phyloP scores from a whole-genome alignment of 2,329 filamentous ascomycete genomes.

The Metarhizium rileyi region DNA sequence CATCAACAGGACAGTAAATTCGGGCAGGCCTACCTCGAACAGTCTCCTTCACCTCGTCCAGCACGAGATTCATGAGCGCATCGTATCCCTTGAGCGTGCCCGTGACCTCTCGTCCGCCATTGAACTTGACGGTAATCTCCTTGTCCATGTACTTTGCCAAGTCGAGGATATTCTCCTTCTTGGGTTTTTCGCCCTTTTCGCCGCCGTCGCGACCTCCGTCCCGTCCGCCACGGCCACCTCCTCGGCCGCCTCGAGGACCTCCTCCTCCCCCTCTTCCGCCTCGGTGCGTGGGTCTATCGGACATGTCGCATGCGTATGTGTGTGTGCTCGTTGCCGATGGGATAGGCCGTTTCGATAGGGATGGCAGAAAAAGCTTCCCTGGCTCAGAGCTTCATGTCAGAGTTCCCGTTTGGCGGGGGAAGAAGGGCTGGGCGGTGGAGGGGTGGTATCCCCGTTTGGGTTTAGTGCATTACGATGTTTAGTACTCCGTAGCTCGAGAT shows the following conservation, averaged over 20 bases:
- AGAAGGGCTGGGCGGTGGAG: conserved; percentile 1
- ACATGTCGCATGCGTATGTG: conserved; percentile 28
- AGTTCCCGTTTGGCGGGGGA: conserved; percentile 1
- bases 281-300: conserved; percentile 40
- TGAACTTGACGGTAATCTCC: conserved; percentile 91
- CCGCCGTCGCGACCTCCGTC: conserved; percentile 29
- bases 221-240: conserved; percentile 32
- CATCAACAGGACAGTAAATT: not conserved
- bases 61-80: conserved; percentile 93
- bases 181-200: conserved; percentile 62
- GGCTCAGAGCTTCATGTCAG: not conserved
- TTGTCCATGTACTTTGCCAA: conserved; percentile 96
- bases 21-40: conserved; percentile 59
- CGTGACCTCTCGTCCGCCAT: conserved; percentile 81
- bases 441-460: not conserved
- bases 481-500: no score
- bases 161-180: conserved; percentile 98
- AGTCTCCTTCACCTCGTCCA: conserved; percentile 87
- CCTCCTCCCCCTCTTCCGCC: conserved; percentile 28
- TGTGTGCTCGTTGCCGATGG: not conserved
- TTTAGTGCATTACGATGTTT: not conserved
- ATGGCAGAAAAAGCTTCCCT: not conserved
- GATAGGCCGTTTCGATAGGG: not conserved
- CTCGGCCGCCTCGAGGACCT: conserved; percentile 29
- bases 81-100: conserved; percentile 93